phyloP scores from a whole-genome alignment of 306 rosid species.

The Canavalia gladiata region DNA sequence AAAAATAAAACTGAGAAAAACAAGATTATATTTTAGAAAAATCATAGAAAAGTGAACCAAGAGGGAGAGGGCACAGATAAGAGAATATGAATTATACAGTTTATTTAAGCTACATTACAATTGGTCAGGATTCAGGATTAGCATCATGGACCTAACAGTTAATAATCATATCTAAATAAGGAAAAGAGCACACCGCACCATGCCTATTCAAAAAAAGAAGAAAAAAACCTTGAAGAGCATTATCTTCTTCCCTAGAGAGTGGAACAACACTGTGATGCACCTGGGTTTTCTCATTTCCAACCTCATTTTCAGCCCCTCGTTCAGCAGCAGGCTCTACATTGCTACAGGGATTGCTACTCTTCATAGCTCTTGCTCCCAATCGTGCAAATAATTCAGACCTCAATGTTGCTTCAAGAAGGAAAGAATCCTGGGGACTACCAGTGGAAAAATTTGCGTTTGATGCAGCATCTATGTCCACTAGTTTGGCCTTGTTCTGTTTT shows the following conservation, averaged over 20 bases:
- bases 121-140: constrained; percentile 22
- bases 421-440: constrained; percentile 67
- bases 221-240: constrained; percentile 60
- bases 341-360: constrained; percentile 52
- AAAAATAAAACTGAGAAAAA: constrained; percentile 19
- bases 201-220: not conserved
- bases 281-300: constrained; percentile 55
- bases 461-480: constrained; percentile 50
- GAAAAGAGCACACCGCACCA: constrained; percentile 28
- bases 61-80: constrained; percentile 4
- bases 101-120: not conserved
- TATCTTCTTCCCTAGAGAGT: constrained; percentile 47
- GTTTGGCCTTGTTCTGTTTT: constrained; percentile 49
- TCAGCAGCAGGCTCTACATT: constrained; percentile 57
- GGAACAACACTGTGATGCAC: constrained; percentile 44
- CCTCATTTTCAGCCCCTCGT: constrained; percentile 65
- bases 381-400: constrained; percentile 86
- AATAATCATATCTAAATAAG: not conserved
- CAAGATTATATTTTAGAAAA: constrained; percentile 13
- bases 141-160: constrained; percentile 33
- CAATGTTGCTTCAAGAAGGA: constrained; percentile 85
- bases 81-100: constrained; percentile 11
- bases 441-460: constrained; percentile 48
- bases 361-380: constrained; percentile 60
- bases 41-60: constrained; percentile 23